Percentiles rank a stretch among this genome's conserved stretches.
phyloP scores from a whole-genome alignment of 2,329 filamentous ascomycete species.

The Microsporum ferrugineum region DNA sequence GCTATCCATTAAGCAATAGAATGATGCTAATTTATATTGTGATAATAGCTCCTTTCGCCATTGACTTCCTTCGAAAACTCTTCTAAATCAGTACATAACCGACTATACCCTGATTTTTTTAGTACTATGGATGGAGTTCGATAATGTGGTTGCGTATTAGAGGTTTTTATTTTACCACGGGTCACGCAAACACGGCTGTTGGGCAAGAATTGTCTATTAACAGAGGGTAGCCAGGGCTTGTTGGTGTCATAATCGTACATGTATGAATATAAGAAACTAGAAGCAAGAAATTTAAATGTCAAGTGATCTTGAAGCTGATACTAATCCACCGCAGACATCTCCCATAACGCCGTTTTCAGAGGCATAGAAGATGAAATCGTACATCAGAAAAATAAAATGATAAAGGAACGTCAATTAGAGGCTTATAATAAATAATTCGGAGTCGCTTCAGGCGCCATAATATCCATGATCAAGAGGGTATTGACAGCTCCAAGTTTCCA shows the following conservation, averaged over 20 bases:
- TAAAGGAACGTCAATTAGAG: not conserved
- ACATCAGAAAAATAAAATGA: not conserved
- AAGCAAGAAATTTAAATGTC: not conserved
- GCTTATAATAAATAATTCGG: not conserved
- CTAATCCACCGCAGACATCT: not conserved
- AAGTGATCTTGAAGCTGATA: conserved; percentile 1
- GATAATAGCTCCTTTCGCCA: conserved; percentile 37
- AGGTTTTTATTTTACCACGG: not conserved
- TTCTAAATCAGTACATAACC: conserved; percentile 25
- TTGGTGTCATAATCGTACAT: not conserved
- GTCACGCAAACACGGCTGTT: not conserved
- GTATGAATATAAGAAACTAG: conserved; percentile 4
- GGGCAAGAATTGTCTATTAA: not conserved
- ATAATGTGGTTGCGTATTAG: not conserved
- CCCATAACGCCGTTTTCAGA: not conserved
- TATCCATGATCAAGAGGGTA: not conserved
- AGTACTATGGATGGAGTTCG: not conserved
- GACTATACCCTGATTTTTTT: not conserved
- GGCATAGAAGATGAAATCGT: not conserved
- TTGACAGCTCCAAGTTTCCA: conserved; percentile 41
- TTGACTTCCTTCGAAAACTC: conserved; percentile 39
- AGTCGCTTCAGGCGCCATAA: not conserved
- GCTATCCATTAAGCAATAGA: not conserved
- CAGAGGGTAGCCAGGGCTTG: not conserved
- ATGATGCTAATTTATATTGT: not conserved